Evolutionary conservation across 164 flowering plant species (phyloP).

Genomic region (Hamamelis virginiana): DNA sequence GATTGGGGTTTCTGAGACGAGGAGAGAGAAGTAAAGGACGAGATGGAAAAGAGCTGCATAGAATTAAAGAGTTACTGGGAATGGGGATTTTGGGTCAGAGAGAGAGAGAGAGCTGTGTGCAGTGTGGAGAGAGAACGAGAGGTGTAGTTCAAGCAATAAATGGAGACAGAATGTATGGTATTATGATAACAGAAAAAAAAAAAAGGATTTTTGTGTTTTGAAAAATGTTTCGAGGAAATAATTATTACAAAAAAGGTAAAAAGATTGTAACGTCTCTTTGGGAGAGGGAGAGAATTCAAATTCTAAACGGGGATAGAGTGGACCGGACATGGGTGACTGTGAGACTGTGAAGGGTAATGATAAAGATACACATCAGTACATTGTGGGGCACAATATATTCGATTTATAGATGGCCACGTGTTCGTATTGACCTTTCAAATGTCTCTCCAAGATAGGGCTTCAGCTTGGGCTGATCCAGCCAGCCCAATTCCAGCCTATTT

Average conservation of each 20-base stretch:
- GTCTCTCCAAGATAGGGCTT: too few species aligned
- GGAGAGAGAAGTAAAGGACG: slow-evolving; percentile 1
- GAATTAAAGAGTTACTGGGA: neutral
- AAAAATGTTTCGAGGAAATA: slow-evolving; percentile 1
- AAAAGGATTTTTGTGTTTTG: neutral
- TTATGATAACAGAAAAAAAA: slow-evolving; percentile 2
- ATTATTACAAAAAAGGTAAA: slow-evolving; percentile 10
- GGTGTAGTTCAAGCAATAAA: slow-evolving; percentile 43
- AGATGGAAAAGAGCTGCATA: too few species aligned
- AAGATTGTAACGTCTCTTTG: slow-evolving; percentile 60
- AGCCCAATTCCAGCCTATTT: too few species aligned
- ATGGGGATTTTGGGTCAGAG: neutral
- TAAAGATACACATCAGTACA: neutral
- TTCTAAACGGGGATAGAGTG: slow-evolving; percentile 22
- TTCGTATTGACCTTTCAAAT: too few species aligned
- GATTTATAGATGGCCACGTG: too few species aligned
- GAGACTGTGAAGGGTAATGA: neutral
- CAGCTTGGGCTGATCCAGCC: too few species aligned
- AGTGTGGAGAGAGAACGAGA: neutral
- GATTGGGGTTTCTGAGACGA: slow-evolving; percentile 2
- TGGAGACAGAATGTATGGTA: slow-evolving; percentile 19
- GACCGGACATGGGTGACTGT: neutral
- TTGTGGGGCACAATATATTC: too few species aligned
- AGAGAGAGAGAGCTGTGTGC: slow-evolving; percentile 5
- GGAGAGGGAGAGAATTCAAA: slow-evolving; percentile 45